These are phyloP conservation scores for Aspergillus hortae DNA, from an alignment of 2,329 filamentous ascomycete species.

Conservation along the genomic window DNA sequence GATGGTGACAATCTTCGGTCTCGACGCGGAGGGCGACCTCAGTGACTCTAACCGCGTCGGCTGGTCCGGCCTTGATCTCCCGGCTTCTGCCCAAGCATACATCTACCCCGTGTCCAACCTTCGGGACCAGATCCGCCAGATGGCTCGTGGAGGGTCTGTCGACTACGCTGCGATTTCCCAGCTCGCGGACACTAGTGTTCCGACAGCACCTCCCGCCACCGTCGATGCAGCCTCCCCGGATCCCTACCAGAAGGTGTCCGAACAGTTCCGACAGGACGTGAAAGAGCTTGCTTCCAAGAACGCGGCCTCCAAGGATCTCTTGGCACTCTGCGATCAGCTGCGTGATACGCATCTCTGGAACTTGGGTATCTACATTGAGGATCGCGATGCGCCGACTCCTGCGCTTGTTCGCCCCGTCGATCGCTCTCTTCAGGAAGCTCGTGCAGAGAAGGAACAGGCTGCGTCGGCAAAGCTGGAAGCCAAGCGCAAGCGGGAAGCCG, in stretches of 20 bases:
- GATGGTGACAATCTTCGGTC: constrained; percentile 79
- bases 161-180: constrained; percentile 40
- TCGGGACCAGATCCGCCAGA: constrained; percentile 56
- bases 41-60: constrained; percentile 46
- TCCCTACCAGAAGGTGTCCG: constrained; percentile 49
- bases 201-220: not conserved
- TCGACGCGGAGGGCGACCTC: constrained; percentile 45
- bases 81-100: constrained; percentile 20
- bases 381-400: constrained; percentile 60
- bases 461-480: constrained; percentile 46
- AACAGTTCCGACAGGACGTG: constrained; percentile 39
- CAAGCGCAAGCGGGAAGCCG: constrained; percentile 47
- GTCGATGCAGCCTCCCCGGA: constrained; percentile 23
- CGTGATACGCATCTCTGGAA: constrained; percentile 79
- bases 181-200: constrained; percentile 25
- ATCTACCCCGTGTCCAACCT: constrained; percentile 57
- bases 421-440: constrained; percentile 52
- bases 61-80: constrained; percentile 64
- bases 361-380: constrained; percentile 82
- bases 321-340: constrained; percentile 73
- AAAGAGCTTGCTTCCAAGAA: constrained; percentile 42
- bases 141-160: constrained; percentile 49
- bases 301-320: constrained; percentile 65
- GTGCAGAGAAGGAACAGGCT: constrained; percentile 52
- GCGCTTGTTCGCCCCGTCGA: constrained; percentile 71